A percentile compares a stretch with the other conserved stretches of the same genome.
Conservation (phyloP, 306 rosid genomes). For the Acacia acuminata region DNA sequence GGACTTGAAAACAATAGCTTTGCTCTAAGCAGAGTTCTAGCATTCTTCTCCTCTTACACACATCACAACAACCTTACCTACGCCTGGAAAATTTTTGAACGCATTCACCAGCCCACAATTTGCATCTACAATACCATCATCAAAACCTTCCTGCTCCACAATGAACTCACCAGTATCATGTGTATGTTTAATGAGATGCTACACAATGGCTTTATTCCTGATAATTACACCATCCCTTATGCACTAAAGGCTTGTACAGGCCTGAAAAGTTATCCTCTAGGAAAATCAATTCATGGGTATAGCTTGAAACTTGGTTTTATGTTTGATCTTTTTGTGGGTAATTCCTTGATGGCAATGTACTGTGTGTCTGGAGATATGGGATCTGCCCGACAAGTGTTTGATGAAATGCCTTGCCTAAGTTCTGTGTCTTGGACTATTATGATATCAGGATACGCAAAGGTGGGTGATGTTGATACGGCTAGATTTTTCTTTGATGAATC, state of each 20-base stretch:
- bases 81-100: conserved; percentile 57
- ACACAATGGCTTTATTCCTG: conserved; percentile 46
- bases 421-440: conserved; percentile 72
- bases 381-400: conserved; percentile 60
- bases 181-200: conserved; percentile 43
- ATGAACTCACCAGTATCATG: conserved; percentile 37
- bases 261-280: conserved; percentile 33
- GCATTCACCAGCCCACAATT: conserved; percentile 59
- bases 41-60: conserved; percentile 55
- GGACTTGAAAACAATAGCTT: conserved; percentile 53
- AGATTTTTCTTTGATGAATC: conserved; percentile 75
- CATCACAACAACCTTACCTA: conserved; percentile 42
- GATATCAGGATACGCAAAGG: conserved; percentile 69
- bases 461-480: conserved; percentile 58
- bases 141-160: conserved; percentile 48
- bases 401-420: conserved; percentile 67
- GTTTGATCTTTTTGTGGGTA: conserved; percentile 62
- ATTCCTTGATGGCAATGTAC: conserved; percentile 59
- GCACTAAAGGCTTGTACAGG: conserved; percentile 60
- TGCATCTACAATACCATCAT: conserved; percentile 67
- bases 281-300: conserved; percentile 58
- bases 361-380: conserved; percentile 41
- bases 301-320: conserved; percentile 57
- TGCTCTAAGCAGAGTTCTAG: conserved; percentile 65
- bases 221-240: conserved; percentile 67